Conservation (phyloP, 768 basidiomycete species). For the Tylopilus sp. region DNA sequence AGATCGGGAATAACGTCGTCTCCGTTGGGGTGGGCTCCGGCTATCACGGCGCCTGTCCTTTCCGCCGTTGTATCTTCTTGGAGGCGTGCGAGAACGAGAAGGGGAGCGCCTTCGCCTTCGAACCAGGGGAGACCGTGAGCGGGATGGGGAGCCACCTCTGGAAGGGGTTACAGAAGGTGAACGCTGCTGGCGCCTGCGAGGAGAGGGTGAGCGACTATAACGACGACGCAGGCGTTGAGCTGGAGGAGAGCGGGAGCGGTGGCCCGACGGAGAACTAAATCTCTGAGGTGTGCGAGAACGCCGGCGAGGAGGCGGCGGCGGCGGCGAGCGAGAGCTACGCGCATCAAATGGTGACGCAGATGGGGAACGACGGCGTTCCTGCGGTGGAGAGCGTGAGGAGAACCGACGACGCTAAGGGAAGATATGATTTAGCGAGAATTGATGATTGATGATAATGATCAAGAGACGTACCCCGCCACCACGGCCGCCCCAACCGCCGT, state of each 20-base stretch:
- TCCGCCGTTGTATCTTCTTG: conserved; percentile 19
- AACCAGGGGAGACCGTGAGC: conserved; percentile 40
- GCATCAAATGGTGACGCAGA: conserved; percentile 34
- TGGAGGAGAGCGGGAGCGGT: conserved; percentile 32
- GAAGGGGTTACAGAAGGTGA: conserved; percentile 36
- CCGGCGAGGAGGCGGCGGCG: conserved; percentile 30
- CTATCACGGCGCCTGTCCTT: conserved; percentile 28
- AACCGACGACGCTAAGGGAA: conserved; percentile 42
- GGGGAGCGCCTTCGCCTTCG: conserved; percentile 37
- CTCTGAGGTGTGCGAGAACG: conserved; percentile 37
- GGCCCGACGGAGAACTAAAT: conserved; percentile 35
- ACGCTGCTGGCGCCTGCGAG: conserved; percentile 25
- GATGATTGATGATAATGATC: neutral
- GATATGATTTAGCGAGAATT: conserved; percentile 8
- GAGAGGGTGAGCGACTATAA: conserved; percentile 25
- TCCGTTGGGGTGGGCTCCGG: conserved; percentile 33
- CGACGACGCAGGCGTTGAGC: conserved; percentile 25
- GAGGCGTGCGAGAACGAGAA: conserved; percentile 29
- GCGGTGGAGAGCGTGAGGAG: conserved; percentile 43
- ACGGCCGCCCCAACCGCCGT: conserved; percentile 65
- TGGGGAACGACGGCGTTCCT: conserved; percentile 46
- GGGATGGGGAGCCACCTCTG: conserved; percentile 37
- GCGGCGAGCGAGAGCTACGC: conserved; percentile 37
- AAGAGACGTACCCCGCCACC: conserved; percentile 45
- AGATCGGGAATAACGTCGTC: conserved; percentile 45